Conservation (phyloP, 805 yeast genomes). For the Kodamaea lidongshanica region DNA sequence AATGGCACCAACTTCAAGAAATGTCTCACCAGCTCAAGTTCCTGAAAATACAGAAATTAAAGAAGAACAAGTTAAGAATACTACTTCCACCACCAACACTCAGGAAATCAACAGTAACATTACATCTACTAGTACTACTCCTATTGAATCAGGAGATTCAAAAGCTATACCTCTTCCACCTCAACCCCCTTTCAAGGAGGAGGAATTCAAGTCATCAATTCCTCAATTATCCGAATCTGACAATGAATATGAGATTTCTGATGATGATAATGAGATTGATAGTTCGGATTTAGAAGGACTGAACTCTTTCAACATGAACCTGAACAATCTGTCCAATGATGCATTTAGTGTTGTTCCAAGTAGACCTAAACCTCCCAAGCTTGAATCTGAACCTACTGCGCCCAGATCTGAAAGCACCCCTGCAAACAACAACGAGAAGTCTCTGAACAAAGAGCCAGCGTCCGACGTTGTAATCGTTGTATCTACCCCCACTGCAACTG, state of each 20-base stretch:
- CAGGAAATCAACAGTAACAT: constrained; percentile 6
- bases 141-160: constrained; percentile 10
- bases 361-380: neutral
- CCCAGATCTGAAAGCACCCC: no score
- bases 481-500: constrained; percentile 10
- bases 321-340: constrained; percentile 2
- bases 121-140: constrained; percentile 14
- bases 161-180: constrained; percentile 10
- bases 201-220: constrained; percentile 32
- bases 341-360: neutral
- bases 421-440: neutral
- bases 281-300: constrained; percentile 12
- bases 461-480: constrained; percentile 12
- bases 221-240: constrained; percentile 41
- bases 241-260: constrained; percentile 30
- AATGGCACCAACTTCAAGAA: constrained; percentile 1
- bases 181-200: constrained; percentile 15
- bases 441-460: neutral
- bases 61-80: neutral
- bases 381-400: no score
- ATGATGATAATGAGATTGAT: constrained; percentile 15
- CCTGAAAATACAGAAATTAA: neutral
- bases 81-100: constrained; percentile 1
- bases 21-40: no score
- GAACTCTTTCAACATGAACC: constrained; percentile 5